Base-by-base conservation (phyloP, 169 alveolate species). In the Perkinsus marinus region DNA sequence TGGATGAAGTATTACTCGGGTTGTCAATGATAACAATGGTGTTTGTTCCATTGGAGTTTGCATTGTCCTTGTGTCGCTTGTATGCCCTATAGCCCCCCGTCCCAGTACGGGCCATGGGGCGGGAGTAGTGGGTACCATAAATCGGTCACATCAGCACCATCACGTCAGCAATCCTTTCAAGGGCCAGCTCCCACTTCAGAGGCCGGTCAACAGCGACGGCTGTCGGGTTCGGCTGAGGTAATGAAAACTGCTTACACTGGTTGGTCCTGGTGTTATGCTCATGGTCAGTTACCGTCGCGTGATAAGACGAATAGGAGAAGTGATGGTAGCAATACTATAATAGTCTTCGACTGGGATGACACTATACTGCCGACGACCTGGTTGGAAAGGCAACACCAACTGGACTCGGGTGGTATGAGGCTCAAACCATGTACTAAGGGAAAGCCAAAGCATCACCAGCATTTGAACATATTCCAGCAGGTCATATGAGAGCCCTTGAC, bases 291-390 rank as follows among this genome's bases (percentile, higher is more conserved):
- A 26, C 36, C 37, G 26, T 13, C 79, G 34, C 79, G 36, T 13
- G 30, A 57, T 13, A 57, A 57, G 79, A 57, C 7, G 79, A 26
- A 0, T 0, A 13, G 79, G 3, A 30, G 79, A 2, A 26, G 30
- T 57, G 5, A 13, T 57, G 5, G 5, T 30, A 57, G 22, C 79
- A 93, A 43, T 38, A 93, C 93, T 34, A 89, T 93, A 37, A 93
- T 93, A 17, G 92, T 93, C n/a, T 91, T 93, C 39, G 94, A 93
- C 39, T 93, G 94, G 94, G 94, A 93, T 90, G 94, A 93, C 36
- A 93, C 94, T 10, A 30, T 93, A 39, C 37, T 93, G 3, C 94
- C 94, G 26, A 93, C 94, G 9, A 68, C 94, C 17, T 93, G 93
- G 92, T 68, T 93, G 46, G 68, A 91, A 68, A 39, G 39, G 79